These are phyloP conservation scores for Trichoderma atrobrunneum DNA, from an alignment of 2,329 filamentous ascomycete species.

Conservation along the genomic window DNA sequence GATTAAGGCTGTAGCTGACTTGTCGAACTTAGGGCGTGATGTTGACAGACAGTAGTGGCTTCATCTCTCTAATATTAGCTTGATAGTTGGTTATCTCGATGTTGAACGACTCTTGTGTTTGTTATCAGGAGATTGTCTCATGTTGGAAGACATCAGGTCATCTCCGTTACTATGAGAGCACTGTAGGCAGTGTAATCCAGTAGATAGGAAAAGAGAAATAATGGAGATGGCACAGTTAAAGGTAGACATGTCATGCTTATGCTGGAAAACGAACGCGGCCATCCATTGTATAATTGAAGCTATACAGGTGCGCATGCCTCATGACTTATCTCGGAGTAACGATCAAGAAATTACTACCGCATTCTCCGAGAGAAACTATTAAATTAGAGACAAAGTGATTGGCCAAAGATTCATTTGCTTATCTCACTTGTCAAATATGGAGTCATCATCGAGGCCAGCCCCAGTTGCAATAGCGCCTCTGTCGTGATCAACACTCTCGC, in stretches of 20 bases:
- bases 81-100: background rate
- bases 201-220: background rate
- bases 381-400: background rate
- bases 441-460: background rate
- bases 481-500: background rate
- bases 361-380: background rate
- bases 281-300: background rate
- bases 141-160: background rate
- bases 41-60: background rate
- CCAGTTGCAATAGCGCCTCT: background rate
- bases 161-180: background rate
- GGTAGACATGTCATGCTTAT: background rate
- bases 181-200: too few species aligned
- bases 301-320: background rate
- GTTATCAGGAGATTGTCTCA: background rate
- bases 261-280: background rate
- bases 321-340: background rate
- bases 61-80: background rate
- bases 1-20: background rate
- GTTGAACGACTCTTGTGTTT: background rate
- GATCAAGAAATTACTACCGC: too few species aligned
- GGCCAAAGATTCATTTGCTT: background rate
- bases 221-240: background rate
- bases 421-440: background rate
- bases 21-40: background rate